These are phyloP conservation scores for Penicillium herquei DNA, from an alignment of 495 filamentous ascomycete genomes.

Conservation along the genomic window DNA sequence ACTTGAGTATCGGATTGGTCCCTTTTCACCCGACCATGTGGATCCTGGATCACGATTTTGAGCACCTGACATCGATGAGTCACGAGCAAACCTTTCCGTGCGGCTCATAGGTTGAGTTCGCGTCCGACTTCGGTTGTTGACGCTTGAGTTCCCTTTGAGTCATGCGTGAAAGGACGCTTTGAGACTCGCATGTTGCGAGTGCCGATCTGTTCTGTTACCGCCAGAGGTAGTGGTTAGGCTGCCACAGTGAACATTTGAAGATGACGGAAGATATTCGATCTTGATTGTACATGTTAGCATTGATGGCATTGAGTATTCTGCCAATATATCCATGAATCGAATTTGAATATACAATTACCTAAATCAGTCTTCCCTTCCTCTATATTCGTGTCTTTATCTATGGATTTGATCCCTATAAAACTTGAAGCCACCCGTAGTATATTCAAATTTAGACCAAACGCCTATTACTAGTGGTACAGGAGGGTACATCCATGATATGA, in stretches of 20 bases:
- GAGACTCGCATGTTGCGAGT: not conserved
- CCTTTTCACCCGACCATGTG: conserved; percentile 37
- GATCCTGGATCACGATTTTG: conserved; percentile 26
- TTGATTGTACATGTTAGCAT: conserved; percentile 6
- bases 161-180: conserved; percentile 1
- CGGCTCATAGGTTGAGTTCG: conserved; percentile 37
- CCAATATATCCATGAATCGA: conserved; percentile 7
- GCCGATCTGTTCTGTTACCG: conserved; percentile 11
- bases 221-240: not conserved
- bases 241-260: not conserved
- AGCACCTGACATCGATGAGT: conserved; percentile 25
- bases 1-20: conserved; percentile 43
- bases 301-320: not conserved
- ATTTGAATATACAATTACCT: not conserved
- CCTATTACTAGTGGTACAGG: no score
- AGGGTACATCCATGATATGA: no score
- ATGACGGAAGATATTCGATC: conserved; percentile 5
- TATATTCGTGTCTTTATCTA: no score
- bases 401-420: no score
- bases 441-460: no score
- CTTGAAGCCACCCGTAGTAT: no score
- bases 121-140: conserved; percentile 29
- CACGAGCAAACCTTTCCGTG: conserved; percentile 9
- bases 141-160: conserved; percentile 41
- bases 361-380: no score